A percentile compares a stretch with the other conserved stretches of the same genome.
phyloP scores from a whole-genome alignment of 345 rosid genomes.

The Syzygium aqueum region DNA sequence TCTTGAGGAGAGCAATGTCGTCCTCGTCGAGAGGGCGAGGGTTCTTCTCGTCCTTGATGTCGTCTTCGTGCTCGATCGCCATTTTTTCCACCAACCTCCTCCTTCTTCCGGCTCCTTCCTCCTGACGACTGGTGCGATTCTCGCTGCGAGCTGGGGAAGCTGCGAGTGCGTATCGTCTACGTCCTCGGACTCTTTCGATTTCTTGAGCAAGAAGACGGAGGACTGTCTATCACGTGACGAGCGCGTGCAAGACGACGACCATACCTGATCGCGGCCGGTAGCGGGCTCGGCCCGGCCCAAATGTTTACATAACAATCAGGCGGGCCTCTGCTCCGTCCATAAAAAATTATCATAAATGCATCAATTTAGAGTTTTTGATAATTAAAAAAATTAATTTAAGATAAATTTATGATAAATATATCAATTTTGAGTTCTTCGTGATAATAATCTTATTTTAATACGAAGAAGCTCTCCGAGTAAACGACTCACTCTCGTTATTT shows the following conservation, averaged over 20 bases:
- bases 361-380: accelerated
- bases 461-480: no score
- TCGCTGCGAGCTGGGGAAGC: background rate
- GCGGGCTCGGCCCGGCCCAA: background rate
- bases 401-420: no score
- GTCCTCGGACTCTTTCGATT: background rate
- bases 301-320: background rate
- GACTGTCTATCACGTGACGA: background rate
- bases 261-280: background rate
- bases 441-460: no score
- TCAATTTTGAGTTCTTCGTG: accelerated
- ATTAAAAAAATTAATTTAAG: no score
- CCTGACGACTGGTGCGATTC: background rate
- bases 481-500: no score
- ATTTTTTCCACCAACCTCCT: background rate
- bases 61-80: constrained; percentile 41
- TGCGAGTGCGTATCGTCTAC: background rate
- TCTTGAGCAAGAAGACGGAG: background rate
- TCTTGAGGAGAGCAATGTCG: constrained; percentile 88
- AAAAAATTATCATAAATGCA: no score
- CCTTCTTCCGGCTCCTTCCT: background rate
- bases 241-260: background rate
- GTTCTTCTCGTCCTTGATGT: constrained; percentile 78
- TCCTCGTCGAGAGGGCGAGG: constrained; percentile 87
- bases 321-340: background rate